Evolutionary conservation across 2,329 filamentous ascomycete species (phyloP).

Genomic region (Monilinia fructigena): DNA sequence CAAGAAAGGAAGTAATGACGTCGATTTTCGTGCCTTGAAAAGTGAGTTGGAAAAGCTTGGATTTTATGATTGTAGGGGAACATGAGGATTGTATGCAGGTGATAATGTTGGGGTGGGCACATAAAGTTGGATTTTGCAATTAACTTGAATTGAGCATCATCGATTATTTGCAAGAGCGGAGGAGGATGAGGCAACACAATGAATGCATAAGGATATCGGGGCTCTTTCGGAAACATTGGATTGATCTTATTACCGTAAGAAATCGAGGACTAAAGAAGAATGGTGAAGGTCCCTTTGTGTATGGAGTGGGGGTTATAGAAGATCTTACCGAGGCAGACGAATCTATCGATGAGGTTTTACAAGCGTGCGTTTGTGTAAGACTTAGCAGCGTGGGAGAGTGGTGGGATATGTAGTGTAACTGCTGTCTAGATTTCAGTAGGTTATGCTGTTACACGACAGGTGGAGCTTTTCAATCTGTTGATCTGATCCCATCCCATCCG

Average conservation of each 20-base stretch:
- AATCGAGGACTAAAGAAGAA: neutral
- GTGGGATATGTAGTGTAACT: constrained; percentile 2
- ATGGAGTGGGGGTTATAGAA: neutral
- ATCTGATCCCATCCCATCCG: neutral
- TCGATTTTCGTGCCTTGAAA: neutral
- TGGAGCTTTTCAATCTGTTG: neutral
- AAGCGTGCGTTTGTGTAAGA: neutral
- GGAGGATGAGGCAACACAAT: neutral
- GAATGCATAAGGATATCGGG: neutral
- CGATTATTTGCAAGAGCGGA: neutral
- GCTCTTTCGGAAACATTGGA: neutral
- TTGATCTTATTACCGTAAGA: neutral
- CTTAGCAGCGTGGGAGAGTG: neutral
- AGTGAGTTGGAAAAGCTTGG: neutral
- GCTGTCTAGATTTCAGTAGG: constrained; percentile 10
- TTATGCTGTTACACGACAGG: constrained; percentile 5
- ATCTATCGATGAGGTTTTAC: neutral
- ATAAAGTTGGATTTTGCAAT: neutral
- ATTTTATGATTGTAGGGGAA: neutral
- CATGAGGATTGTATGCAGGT: neutral
- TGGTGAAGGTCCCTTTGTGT: neutral
- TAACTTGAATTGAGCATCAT: neutral
- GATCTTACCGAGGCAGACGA: neutral
- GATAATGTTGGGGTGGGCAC: neutral
- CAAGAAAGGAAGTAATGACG: neutral